Evolutionary conservation across 768 basidiomycete genomes (phyloP).

Genomic region (Phylloporus sp.): DNA sequence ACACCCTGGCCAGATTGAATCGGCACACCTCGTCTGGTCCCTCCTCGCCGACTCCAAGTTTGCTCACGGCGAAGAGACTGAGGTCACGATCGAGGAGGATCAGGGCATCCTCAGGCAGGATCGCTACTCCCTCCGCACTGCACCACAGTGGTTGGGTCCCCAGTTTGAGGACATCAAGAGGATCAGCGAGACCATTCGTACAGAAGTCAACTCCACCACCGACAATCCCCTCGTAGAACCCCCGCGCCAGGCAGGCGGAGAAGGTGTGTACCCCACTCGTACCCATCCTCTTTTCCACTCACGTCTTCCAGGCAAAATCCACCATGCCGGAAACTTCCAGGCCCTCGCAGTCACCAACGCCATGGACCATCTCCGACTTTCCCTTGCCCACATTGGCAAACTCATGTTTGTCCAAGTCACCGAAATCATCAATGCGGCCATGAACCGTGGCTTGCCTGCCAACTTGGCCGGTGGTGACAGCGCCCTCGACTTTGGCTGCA

Average conservation of each 20-base stretch:
- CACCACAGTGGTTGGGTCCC: constrained; percentile 84
- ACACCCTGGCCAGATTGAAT: constrained; percentile 83
- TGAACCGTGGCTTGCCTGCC: constrained; percentile 78
- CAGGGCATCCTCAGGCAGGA: constrained; percentile 76
- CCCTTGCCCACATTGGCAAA: constrained; percentile 67
- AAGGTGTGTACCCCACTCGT: constrained; percentile 14
- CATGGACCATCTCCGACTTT: constrained; percentile 83
- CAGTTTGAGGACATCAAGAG: constrained; percentile 76
- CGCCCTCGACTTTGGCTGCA: constrained; percentile 76
- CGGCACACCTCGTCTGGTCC: constrained; percentile 62
- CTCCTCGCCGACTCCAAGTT: constrained; percentile 68
- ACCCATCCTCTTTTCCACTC: background rate
- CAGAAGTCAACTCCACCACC: constrained; percentile 84
- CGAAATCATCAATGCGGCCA: constrained; percentile 52
- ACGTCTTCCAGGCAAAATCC: constrained; percentile 43
- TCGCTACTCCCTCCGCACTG: constrained; percentile 60
- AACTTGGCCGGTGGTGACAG: constrained; percentile 77
- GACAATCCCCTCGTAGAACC: constrained; percentile 88
- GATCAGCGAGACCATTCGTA: constrained; percentile 58
- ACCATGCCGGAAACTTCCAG: constrained; percentile 89
- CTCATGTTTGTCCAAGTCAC: constrained; percentile 62
- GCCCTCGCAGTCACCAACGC: constrained; percentile 81
- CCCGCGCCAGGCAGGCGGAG: constrained; percentile 49
- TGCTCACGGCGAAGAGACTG: constrained; percentile 66
- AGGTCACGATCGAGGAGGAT: constrained; percentile 70